phyloP scores from a whole-genome alignment of 108 stramenopile species.

The Nitzschia palea region DNA sequence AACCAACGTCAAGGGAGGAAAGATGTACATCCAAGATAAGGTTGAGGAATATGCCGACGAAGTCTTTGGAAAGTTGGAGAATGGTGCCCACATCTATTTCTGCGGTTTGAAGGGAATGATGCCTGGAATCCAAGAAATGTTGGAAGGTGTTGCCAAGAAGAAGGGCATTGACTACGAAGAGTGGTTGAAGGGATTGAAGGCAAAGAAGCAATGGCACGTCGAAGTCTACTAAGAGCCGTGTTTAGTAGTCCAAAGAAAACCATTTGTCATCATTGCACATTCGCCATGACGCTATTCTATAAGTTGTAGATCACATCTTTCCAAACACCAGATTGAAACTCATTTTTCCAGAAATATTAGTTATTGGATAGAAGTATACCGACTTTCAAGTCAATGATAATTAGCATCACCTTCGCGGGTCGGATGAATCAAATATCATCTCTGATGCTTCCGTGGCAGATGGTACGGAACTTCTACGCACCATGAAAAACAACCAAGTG shows the following conservation, averaged over 20 bases:
- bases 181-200: slow-evolving; percentile 87
- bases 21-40: slow-evolving; percentile 99
- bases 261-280: neutral
- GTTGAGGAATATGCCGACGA: slow-evolving; percentile 97
- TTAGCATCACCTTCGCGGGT: too few species aligned
- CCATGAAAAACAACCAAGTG: too few species aligned
- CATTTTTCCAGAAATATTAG: too few species aligned
- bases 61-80: slow-evolving; percentile 85
- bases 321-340: too few species aligned
- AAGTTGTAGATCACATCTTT: slow-evolving; percentile 2
- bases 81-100: slow-evolving; percentile 97
- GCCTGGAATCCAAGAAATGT: slow-evolving; percentile 96
- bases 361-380: too few species aligned
- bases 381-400: too few species aligned
- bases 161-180: slow-evolving; percentile 90
- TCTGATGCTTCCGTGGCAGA: too few species aligned
- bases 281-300: slow-evolving; percentile 2
- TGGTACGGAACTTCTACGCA: too few species aligned
- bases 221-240: slow-evolving; percentile 79
- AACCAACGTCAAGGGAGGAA: slow-evolving; percentile 91
- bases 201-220: slow-evolving; percentile 90
- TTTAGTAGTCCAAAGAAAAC: slow-evolving; percentile 1
- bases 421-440: too few species aligned
- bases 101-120: slow-evolving; percentile 98
- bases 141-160: slow-evolving; percentile 74